These are phyloP conservation scores for Tremellales sp. DNA, from an alignment of 1,284 basidiomycete species.

Conservation along the genomic window DNA sequence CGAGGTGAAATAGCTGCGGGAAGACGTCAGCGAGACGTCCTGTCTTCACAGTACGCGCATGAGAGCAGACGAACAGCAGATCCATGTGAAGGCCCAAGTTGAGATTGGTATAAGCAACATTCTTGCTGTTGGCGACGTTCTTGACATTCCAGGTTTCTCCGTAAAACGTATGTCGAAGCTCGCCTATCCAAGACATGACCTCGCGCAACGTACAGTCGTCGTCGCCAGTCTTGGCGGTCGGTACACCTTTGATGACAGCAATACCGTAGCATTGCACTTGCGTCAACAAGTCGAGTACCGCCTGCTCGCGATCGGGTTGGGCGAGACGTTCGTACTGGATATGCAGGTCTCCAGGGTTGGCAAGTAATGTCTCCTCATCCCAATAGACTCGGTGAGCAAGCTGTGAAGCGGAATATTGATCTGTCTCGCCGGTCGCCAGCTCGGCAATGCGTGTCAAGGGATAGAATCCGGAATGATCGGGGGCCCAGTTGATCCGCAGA, in stretches of 20 bases:
- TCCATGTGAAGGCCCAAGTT: constrained; percentile 91
- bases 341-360: not conserved
- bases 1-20: constrained; percentile 71
- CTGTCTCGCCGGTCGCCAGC: not conserved
- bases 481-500: not conserved
- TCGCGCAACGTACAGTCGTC: constrained; percentile 61
- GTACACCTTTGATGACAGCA: constrained; percentile 56
- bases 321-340: not conserved
- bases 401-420: not conserved
- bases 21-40: not conserved
- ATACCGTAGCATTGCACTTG: constrained; percentile 54
- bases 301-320: not conserved
- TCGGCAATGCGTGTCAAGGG: not conserved
- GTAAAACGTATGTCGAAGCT: constrained; percentile 84
- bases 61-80: constrained; percentile 60
- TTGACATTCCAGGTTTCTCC: constrained; percentile 87
- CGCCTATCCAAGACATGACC: constrained; percentile 66
- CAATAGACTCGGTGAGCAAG: not conserved
- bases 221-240: constrained; percentile 56
- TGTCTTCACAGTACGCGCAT: not conserved
- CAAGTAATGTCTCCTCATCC: not conserved
- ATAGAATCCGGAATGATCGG: not conserved
- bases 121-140: constrained; percentile 67
- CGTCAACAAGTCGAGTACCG: constrained; percentile 20
- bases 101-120: constrained; percentile 93